Conservation (phyloP, 345 rosid species). For the Garcia nutans region DNA sequence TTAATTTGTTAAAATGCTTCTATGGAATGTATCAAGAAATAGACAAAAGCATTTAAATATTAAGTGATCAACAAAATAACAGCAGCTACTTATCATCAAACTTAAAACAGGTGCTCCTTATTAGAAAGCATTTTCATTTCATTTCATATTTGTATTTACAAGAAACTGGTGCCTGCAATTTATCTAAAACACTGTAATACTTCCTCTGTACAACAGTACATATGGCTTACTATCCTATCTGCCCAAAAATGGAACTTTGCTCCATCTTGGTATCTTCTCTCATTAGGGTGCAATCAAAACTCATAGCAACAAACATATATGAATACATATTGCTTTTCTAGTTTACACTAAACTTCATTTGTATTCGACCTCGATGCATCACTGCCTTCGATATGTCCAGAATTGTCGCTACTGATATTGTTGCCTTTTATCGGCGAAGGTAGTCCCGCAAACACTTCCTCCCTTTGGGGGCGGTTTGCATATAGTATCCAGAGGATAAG, state of each 20-base stretch:
- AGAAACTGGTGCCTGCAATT: not conserved
- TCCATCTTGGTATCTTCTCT: slow-evolving; percentile 40
- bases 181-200: not conserved
- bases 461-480: slow-evolving; percentile 99
- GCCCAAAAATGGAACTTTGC: slow-evolving; percentile 55
- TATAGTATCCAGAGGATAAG: slow-evolving; percentile 82
- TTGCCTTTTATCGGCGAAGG: slow-evolving; percentile 30
- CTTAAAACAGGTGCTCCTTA: too few relatives aligned
- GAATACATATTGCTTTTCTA: not conserved
- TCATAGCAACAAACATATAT: not conserved
- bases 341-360: slow-evolving; percentile 31
- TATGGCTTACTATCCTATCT: slow-evolving; percentile 7
- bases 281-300: not conserved
- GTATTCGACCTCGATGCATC: slow-evolving; percentile 1
- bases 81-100: too few relatives aligned
- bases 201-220: not conserved
- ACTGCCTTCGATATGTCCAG: slow-evolving; percentile 2
- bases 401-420: not conserved
- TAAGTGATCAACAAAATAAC: too few relatives aligned
- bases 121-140: not conserved
- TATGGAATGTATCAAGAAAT: too few relatives aligned
- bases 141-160: not conserved
- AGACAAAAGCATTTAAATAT: too few relatives aligned
- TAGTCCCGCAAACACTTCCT: slow-evolving; percentile 78
- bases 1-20: too few relatives aligned